Evolutionary conservation across 2,329 filamentous ascomycete species (phyloP).

Genomic region (Aspergillus pseudoglaucus): DNA sequence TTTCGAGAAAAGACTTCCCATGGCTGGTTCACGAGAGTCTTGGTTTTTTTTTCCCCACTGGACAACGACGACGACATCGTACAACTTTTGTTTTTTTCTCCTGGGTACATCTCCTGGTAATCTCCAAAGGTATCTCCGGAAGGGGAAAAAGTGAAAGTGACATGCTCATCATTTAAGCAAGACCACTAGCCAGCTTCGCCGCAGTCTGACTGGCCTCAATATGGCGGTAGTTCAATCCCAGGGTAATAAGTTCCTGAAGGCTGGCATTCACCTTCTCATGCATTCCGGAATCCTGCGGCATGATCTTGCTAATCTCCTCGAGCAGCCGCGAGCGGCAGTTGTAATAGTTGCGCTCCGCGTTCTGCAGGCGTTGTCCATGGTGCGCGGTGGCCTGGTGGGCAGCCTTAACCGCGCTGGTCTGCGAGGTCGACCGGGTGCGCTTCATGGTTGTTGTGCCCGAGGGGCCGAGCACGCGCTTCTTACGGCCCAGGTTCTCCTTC

Average conservation of each 20-base stretch:
- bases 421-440: constrained; percentile 35
- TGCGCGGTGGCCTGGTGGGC: constrained; percentile 26
- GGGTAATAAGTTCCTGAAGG: constrained; percentile 38
- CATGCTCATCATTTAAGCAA: constrained; percentile 20
- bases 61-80: not conserved
- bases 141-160: no score
- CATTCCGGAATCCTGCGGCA: constrained; percentile 34
- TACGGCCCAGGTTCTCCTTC: constrained; percentile 34
- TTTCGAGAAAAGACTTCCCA: constrained; percentile 2
- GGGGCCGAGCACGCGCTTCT: constrained; percentile 33
- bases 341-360: constrained; percentile 37
- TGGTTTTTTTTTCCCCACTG: not conserved
- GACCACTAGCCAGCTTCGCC: constrained; percentile 27
- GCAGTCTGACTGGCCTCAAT: constrained; percentile 37
- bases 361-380: constrained; percentile 35
- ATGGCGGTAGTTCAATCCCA: constrained; percentile 38
- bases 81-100: not conserved
- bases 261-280: constrained; percentile 41
- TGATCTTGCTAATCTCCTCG: constrained; percentile 34
- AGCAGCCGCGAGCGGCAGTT: constrained; percentile 35
- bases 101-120: not conserved
- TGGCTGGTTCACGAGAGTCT: constrained; percentile 6
- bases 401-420: constrained; percentile 28
- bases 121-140: not conserved
- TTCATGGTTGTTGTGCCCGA: constrained; percentile 36